Evolutionary conservation across 768 basidiomycete species (phyloP).

Genomic region (Amanita subjunquillea): DNA sequence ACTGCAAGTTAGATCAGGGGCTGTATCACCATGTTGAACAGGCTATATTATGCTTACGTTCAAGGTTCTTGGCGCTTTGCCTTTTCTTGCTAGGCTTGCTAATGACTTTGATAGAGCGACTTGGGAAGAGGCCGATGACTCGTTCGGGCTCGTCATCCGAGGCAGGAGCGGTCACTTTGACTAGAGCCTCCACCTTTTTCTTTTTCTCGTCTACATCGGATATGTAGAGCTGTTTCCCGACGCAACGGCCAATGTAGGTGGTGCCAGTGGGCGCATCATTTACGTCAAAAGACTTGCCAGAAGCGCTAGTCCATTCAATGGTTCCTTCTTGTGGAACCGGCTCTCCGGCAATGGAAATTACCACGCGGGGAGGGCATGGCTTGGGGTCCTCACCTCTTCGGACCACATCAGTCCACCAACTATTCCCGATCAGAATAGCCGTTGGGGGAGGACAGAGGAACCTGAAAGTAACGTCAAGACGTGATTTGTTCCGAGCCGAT

Average conservation of each 20-base stretch:
- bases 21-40: slow-evolving; percentile 8
- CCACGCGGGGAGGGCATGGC: slow-evolving; percentile 68
- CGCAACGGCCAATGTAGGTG: slow-evolving; percentile 87
- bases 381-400: slow-evolving; percentile 69
- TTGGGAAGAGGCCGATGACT: slow-evolving; percentile 82
- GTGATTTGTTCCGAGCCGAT: neutral
- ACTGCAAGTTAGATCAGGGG: slow-evolving; percentile 34
- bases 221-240: slow-evolving; percentile 92
- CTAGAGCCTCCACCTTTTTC: slow-evolving; percentile 89
- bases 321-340: slow-evolving; percentile 75
- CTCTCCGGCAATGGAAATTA: slow-evolving; percentile 89
- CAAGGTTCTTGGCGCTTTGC: slow-evolving; percentile 86
- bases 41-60: slow-evolving; percentile 50
- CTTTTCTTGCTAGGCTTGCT: slow-evolving; percentile 98
- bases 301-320: slow-evolving; percentile 80
- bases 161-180: slow-evolving; percentile 76
- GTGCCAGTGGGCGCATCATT: slow-evolving; percentile 71
- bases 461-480: slow-evolving; percentile 15
- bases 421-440: slow-evolving; percentile 87
- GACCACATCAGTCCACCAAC: slow-evolving; percentile 84
- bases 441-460: slow-evolving; percentile 93
- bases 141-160: slow-evolving; percentile 76
- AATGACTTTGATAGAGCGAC: slow-evolving; percentile 95
- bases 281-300: slow-evolving; percentile 78
- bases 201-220: slow-evolving; percentile 92